Evolutionary conservation across 2,329 filamentous ascomycete species (phyloP).

Genomic region (Macroventuria anomochaeta): DNA sequence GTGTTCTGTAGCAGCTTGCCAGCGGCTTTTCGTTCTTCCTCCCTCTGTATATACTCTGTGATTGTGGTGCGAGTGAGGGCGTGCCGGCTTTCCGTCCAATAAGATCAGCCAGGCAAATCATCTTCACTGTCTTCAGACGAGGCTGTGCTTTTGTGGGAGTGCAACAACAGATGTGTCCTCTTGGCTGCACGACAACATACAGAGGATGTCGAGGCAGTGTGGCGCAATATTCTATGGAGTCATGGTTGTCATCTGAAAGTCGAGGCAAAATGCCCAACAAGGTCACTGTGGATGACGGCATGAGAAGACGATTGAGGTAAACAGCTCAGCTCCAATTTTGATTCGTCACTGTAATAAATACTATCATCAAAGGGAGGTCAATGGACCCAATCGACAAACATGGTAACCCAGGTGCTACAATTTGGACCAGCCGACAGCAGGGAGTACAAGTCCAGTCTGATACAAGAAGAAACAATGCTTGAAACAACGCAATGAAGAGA

Average conservation of each 20-base stretch:
- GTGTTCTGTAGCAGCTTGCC: neutral
- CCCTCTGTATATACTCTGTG: neutral
- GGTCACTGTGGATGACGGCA: neutral
- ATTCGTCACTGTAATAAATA: conserved; percentile 24
- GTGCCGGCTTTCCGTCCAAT: conserved; percentile 5
- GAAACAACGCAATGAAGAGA: conserved; percentile 17
- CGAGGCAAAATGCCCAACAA: neutral
- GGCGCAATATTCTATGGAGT: neutral
- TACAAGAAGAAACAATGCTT: conserved; percentile 20
- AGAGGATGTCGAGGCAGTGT: neutral
- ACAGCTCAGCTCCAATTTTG: conserved; percentile 23
- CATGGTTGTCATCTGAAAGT: neutral
- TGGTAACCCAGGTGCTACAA: conserved; percentile 30
- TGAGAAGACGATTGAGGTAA: neutral
- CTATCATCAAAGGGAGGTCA: conserved; percentile 21
- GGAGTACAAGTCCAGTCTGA: conserved; percentile 22
- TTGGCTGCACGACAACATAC: neutral
- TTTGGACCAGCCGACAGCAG: conserved; percentile 33
- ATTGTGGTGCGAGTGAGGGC: neutral
- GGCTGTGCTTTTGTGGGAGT: neutral
- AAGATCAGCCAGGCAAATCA: conserved; percentile 6
- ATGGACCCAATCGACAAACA: conserved; percentile 18
- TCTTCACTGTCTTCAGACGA: neutral
- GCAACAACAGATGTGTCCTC: too few species aligned
- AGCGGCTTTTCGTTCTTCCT: neutral